phyloP scores from a whole-genome alignment of 2,329 filamentous ascomycete species.

The Penicillium fuscoglaucum region DNA sequence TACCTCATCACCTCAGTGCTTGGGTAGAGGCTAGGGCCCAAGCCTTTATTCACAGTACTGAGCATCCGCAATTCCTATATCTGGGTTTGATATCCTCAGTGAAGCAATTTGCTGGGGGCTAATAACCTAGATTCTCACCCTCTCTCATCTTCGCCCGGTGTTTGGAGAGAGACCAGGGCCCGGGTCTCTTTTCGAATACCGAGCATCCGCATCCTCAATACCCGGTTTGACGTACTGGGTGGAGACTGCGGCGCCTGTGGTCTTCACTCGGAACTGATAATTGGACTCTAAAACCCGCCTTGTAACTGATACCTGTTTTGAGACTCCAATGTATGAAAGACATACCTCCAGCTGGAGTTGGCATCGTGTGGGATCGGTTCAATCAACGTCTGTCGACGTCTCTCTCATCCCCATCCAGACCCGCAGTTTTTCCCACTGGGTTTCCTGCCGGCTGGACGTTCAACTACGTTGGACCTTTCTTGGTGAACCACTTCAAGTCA shows the following conservation, averaged over 20 bases:
- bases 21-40: constrained; percentile 5
- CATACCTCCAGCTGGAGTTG: not conserved
- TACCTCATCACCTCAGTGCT: not conserved
- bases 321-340: not conserved
- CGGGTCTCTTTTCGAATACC: not conserved
- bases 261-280: not conserved
- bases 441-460: not conserved
- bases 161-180: not conserved
- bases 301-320: not conserved
- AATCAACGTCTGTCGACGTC: not conserved
- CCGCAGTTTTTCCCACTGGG: constrained; percentile 1
- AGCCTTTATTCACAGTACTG: not conserved
- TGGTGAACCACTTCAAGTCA: not conserved
- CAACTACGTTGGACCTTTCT: not conserved
- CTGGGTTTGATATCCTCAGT: not conserved
- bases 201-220: not conserved
- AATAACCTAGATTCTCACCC: not conserved
- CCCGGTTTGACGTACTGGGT: not conserved
- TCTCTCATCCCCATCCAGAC: constrained; percentile 3
- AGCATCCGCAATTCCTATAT: not conserved
- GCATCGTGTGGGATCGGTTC: not conserved
- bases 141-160: not conserved
- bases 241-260: not conserved
- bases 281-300: not conserved
- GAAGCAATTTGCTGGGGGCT: not conserved